These are phyloP conservation scores for Eleusine indica DNA, from an alignment of 176 grass and related monocot species.

Conservation along the genomic window DNA sequence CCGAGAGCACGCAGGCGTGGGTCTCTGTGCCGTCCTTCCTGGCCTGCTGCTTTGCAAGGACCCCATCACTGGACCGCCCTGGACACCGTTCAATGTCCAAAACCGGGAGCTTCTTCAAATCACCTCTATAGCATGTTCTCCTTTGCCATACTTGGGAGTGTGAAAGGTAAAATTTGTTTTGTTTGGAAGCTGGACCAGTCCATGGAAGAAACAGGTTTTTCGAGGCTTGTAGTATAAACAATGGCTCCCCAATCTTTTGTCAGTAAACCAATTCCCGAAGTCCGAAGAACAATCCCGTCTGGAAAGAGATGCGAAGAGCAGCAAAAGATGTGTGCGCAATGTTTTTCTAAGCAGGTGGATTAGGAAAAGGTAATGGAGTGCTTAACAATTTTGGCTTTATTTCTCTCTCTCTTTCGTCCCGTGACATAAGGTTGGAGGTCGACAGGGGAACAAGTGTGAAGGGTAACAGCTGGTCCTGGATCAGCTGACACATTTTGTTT, in stretches of 20 bases:
- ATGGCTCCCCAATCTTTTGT: background rate
- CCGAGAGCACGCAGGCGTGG: slow-evolving; percentile 38
- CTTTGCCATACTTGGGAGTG: background rate
- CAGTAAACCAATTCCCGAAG: background rate
- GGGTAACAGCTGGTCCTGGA: background rate
- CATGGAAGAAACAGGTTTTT: slow-evolving; percentile 30
- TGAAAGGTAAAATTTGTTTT: background rate
- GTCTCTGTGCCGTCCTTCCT: slow-evolving; percentile 7
- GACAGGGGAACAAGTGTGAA: background rate
- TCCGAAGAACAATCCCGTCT: background rate
- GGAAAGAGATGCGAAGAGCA: background rate
- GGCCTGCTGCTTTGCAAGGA: background rate
- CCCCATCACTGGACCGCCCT: background rate
- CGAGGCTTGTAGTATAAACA: background rate
- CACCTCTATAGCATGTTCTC: background rate
- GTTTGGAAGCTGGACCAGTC: background rate
- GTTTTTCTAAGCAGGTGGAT: background rate
- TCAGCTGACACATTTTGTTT: background rate
- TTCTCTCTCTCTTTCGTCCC: background rate
- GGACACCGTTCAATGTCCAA: background rate
- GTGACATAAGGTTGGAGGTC: background rate
- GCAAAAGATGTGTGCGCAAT: slow-evolving; percentile 21
- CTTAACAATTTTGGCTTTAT: background rate
- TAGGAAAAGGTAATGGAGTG: background rate
- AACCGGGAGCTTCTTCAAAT: background rate